These are phyloP conservation scores for Septoria linicola DNA, from an alignment of 2,329 filamentous ascomycete species.

Conservation along the genomic window DNA sequence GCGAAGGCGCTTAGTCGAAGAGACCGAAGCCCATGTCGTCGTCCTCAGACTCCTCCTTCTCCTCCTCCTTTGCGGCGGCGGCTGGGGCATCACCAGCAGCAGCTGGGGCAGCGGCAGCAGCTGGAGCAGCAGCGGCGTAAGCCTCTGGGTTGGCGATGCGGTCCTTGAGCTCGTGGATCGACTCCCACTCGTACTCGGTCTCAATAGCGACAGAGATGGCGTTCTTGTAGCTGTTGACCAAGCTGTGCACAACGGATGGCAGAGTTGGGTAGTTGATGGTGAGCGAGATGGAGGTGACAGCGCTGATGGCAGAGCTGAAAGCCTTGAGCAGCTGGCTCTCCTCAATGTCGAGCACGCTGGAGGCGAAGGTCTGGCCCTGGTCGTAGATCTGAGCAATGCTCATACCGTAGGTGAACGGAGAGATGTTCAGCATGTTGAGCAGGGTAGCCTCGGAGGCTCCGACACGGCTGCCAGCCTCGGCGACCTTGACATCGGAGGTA, in stretches of 20 bases:
- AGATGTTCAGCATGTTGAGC: slow-evolving; percentile 99
- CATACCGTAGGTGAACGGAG: slow-evolving; percentile 99
- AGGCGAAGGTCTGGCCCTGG: slow-evolving; percentile 86
- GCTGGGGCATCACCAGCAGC: slow-evolving; percentile 53
- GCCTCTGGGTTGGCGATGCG: slow-evolving; percentile 98
- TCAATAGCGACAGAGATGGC: slow-evolving; percentile 81
- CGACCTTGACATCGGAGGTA: slow-evolving; percentile 94
- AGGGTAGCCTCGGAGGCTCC: slow-evolving; percentile 98
- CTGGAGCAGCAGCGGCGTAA: slow-evolving; percentile 81
- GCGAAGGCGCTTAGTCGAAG: slow-evolving; percentile 48
- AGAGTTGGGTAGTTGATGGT: slow-evolving; percentile 93
- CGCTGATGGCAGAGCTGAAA: slow-evolving; percentile 76
- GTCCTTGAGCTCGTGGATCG: slow-evolving; percentile 98
- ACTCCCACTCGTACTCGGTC: slow-evolving; percentile 91
- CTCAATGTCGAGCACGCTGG: slow-evolving; percentile 84
- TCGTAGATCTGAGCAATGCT: slow-evolving; percentile 96
- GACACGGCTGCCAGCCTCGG: slow-evolving; percentile 90
- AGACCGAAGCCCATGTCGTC: slow-evolving; percentile 56
- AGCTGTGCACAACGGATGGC: slow-evolving; percentile 91
- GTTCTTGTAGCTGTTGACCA: slow-evolving; percentile 99
- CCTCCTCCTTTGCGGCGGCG: slow-evolving; percentile 59
- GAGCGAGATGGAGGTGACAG: slow-evolving; percentile 88
- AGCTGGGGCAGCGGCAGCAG: slow-evolving; percentile 57
- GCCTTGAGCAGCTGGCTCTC: slow-evolving; percentile 89
- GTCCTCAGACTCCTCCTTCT: slow-evolving; percentile 60